Percentiles rank a stretch among this genome's conserved stretches.
phyloP scores from a whole-genome alignment of 2,329 filamentous ascomycete genomes.

The Clonostachys chloroleuca region DNA sequence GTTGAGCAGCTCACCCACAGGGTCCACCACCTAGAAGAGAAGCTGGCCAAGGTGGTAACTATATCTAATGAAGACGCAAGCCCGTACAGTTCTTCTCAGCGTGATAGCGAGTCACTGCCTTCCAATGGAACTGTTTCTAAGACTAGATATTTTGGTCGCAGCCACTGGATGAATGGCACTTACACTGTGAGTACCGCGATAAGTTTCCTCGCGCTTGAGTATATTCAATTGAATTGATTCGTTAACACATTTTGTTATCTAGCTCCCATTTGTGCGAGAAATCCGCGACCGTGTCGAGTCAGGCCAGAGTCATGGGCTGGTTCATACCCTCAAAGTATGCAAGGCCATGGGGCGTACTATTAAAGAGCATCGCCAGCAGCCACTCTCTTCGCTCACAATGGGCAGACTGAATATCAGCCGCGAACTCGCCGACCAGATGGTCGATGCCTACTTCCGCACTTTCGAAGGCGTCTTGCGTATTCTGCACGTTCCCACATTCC shows the following conservation, averaged over 20 bases:
- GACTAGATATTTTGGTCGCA: slow-evolving; percentile 39
- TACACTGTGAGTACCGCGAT: slow-evolving; percentile 25
- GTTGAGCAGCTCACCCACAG: slow-evolving; percentile 2
- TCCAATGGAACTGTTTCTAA: slow-evolving; percentile 32
- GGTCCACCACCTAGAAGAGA: slow-evolving; percentile 4
- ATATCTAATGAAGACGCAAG: slow-evolving; percentile 9
- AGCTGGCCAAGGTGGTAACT: background rate
- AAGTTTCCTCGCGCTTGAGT: background rate
- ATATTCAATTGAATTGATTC: background rate
- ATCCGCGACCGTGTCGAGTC: slow-evolving; percentile 16
- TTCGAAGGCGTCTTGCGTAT: slow-evolving; percentile 54
- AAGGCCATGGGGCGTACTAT: slow-evolving; percentile 34
- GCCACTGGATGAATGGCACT: slow-evolving; percentile 43
- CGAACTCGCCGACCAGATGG: slow-evolving; percentile 41
- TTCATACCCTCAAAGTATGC: slow-evolving; percentile 23
- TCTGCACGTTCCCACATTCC: slow-evolving; percentile 53
- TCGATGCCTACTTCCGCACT: slow-evolving; percentile 49
- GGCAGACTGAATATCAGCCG: slow-evolving; percentile 31
- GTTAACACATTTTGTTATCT: background rate
- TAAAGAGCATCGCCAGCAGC: slow-evolving; percentile 30
- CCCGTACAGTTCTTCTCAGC: slow-evolving; percentile 1
- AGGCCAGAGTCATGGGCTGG: slow-evolving; percentile 10
- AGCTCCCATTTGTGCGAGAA: slow-evolving; percentile 21
- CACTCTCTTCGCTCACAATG: slow-evolving; percentile 25
- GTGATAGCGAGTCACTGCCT: slow-evolving; percentile 6